Percentiles rank a stretch among this genome's conserved stretches.
Evolutionary conservation across 768 basidiomycete genomes (phyloP).

Genomic region (Asterophora parasitica): DNA sequence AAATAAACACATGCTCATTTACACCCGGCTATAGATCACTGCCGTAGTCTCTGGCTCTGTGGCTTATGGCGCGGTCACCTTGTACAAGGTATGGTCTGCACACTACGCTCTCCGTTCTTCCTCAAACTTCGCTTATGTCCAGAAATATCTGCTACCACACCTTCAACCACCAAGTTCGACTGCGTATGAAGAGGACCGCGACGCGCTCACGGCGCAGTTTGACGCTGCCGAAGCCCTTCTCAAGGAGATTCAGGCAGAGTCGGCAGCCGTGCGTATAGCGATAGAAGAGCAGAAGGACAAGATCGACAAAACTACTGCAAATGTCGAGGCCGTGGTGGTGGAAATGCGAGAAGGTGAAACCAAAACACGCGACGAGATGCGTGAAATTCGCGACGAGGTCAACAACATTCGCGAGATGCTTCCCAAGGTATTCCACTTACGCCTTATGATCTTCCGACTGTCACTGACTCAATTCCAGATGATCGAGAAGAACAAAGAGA

Average conservation of each 20-base stretch:
- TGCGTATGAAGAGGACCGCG: slow-evolving; percentile 85
- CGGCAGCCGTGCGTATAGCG: slow-evolving; percentile 62
- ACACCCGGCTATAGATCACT: slow-evolving; percentile 62
- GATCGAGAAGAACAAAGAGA: slow-evolving; percentile 89
- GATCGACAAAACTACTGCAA: slow-evolving; percentile 65
- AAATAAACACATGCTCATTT: slow-evolving; percentile 20
- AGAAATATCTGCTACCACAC: slow-evolving; percentile 92
- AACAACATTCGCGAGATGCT: slow-evolving; percentile 88
- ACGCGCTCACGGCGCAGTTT: slow-evolving; percentile 82
- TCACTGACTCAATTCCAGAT: slow-evolving; percentile 48
- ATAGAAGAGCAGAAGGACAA: slow-evolving; percentile 73
- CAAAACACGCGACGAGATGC: slow-evolving; percentile 81
- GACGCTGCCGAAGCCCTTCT: slow-evolving; percentile 81
- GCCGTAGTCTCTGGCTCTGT: slow-evolving; percentile 85
- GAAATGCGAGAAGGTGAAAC: slow-evolving; percentile 77
- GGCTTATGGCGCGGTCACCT: slow-evolving; percentile 70
- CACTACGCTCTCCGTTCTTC: neutral
- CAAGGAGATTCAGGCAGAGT: slow-evolving; percentile 75
- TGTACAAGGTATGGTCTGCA: slow-evolving; percentile 60
- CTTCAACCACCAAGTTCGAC: slow-evolving; percentile 83
- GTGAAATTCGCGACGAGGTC: slow-evolving; percentile 88
- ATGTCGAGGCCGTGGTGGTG: slow-evolving; percentile 66
- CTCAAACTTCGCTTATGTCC: slow-evolving; percentile 11
- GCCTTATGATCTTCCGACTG: slow-evolving; percentile 1
- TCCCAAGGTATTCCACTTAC: slow-evolving; percentile 66